Evolutionary conservation across 2,329 filamentous ascomycete species (phyloP).

Genomic region (Arachnomyces sp.): DNA sequence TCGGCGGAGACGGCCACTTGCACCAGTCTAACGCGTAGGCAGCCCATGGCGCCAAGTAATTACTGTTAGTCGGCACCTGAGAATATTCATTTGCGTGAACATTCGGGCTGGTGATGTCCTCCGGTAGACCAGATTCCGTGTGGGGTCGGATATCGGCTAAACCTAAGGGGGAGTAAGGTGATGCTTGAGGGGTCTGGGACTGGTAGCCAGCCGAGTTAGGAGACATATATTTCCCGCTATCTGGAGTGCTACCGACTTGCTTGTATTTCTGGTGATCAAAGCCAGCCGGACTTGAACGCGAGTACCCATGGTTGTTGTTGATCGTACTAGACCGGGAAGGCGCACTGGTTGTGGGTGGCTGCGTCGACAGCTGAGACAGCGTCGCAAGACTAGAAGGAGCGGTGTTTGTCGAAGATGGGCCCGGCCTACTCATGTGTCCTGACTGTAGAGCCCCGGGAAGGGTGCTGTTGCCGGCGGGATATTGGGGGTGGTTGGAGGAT

Average conservation of each 20-base stretch:
- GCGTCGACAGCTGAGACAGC: conserved; percentile 41
- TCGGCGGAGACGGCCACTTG: conserved; percentile 78
- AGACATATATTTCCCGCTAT: conserved; percentile 56
- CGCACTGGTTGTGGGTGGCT: conserved; percentile 38
- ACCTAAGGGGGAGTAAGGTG: conserved; percentile 79
- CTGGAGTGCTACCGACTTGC: conserved; percentile 56
- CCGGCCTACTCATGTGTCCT: conserved; percentile 44
- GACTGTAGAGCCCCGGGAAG: conserved; percentile 56
- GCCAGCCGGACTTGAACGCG: conserved; percentile 70
- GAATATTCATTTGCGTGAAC: conserved; percentile 55
- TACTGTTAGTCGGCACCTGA: conserved; percentile 66
- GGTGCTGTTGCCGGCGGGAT: conserved; percentile 33
- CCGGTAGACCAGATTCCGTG: conserved; percentile 70
- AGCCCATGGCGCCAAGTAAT: conserved; percentile 88
- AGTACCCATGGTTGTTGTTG: conserved; percentile 64
- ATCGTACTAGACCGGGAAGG: conserved; percentile 59
- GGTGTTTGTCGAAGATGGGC: conserved; percentile 46
- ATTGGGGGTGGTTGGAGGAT: conserved; percentile 41
- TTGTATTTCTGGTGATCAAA: conserved; percentile 54
- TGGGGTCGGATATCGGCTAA: conserved; percentile 85
- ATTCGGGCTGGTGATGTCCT: conserved; percentile 55
- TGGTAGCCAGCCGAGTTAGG: conserved; percentile 36
- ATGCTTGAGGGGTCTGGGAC: conserved; percentile 46
- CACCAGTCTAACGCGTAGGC: conserved; percentile 99
- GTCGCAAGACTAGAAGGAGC: conserved; percentile 51